phyloP scores from a whole-genome alignment of 306 rosid genomes.

The Dryas octopetala region DNA sequence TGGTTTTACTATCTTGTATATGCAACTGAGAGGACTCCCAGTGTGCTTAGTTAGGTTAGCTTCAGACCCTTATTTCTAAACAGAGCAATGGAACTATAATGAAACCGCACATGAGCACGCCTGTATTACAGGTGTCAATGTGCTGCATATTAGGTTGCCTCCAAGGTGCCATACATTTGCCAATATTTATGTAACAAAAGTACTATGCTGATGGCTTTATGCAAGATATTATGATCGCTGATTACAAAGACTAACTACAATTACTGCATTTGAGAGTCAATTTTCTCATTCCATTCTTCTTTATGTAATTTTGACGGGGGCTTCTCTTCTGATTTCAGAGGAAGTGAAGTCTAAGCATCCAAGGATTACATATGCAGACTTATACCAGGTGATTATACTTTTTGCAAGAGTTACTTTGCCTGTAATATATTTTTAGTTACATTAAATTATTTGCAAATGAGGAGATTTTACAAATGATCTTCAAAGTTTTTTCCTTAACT shows the following conservation, averaged over 20 bases:
- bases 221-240: background rate
- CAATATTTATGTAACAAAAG: background rate
- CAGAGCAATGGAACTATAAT: background rate
- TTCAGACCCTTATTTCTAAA: background rate
- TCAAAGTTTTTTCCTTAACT: background rate
- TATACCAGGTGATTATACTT: slow-evolving; percentile 71
- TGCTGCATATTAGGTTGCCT: background rate
- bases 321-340: slow-evolving; percentile 55
- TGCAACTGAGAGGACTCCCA: background rate
- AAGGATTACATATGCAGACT: slow-evolving; percentile 75
- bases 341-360: slow-evolving; percentile 79
- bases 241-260: background rate
- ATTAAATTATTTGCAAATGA: background rate
- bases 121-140: background rate
- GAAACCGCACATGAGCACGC: background rate
- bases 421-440: background rate
- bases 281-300: background rate
- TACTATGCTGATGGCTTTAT: background rate
- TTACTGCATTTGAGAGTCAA: background rate
- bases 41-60: background rate
- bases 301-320: slow-evolving; percentile 14
- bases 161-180: background rate
- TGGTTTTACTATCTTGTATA: background rate
- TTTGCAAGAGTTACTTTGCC: slow-evolving; percentile 19
- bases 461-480: background rate